phyloP scores from a whole-genome alignment of 257 asterid genomes.

The Solanum verrucosum region DNA sequence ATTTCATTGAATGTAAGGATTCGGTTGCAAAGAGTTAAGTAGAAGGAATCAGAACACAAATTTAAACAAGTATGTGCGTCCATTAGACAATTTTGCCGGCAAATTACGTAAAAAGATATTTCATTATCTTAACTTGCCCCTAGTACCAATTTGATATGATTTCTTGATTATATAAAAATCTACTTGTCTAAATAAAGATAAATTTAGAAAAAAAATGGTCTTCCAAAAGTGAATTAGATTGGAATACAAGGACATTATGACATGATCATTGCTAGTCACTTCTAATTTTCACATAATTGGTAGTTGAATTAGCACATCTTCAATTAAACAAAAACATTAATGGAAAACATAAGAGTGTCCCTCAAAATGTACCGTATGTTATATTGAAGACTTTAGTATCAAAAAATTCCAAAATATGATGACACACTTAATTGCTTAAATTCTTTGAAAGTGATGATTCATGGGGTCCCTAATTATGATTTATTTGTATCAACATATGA shows the following conservation, averaged over 20 bases:
- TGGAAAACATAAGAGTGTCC: background rate
- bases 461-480: background rate
- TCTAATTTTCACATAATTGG: background rate
- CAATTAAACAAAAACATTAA: background rate
- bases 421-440: background rate
- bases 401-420: background rate
- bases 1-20: no score
- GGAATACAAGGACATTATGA: background rate
- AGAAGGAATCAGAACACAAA: no score
- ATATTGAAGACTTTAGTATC: background rate
- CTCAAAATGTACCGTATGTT: background rate
- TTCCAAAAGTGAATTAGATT: background rate
- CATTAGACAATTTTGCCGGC: no score
- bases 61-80: no score
- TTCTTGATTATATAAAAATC: no score
- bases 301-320: background rate
- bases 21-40: no score
- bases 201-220: no score
- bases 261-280: background rate
- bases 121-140: no score
- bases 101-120: no score
- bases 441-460: background rate
- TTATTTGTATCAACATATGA: background rate
- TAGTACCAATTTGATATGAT: no score
- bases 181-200: no score